These are phyloP conservation scores for Blastobotrys ciferrii DNA, from an alignment of 1,139 yeast species.

Conservation along the genomic window DNA sequence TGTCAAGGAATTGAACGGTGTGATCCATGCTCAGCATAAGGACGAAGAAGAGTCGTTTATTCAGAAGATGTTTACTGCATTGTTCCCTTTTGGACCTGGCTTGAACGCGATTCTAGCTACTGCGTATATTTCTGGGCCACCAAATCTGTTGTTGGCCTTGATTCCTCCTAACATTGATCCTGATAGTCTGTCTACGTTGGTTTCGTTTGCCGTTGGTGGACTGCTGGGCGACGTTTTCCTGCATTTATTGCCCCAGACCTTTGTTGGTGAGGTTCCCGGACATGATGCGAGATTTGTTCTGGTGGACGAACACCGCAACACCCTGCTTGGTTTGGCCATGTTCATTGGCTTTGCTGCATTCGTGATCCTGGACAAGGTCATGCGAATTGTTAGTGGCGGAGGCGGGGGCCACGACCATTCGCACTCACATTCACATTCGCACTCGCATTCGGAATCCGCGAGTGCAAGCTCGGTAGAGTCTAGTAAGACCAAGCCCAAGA, in stretches of 20 bases:
- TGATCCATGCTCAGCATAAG: constrained; percentile 22
- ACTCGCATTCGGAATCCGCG: constrained; percentile 36
- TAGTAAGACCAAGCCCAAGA: neutral
- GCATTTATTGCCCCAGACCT: constrained; percentile 63
- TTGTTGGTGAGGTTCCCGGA: constrained; percentile 49
- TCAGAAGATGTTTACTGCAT: constrained; percentile 26
- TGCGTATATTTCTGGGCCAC: constrained; percentile 58
- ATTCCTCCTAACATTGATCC: constrained; percentile 52
- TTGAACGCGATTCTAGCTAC: constrained; percentile 62
- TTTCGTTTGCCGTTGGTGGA: constrained; percentile 70
- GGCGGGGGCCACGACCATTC: constrained; percentile 32
- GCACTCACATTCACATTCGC: constrained; percentile 43
- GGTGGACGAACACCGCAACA: constrained; percentile 49
- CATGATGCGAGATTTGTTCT: constrained; percentile 43
- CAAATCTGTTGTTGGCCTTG: constrained; percentile 52
- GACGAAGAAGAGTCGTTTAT: constrained; percentile 32
- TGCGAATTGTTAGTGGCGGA: constrained; percentile 48
- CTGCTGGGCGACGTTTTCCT: constrained; percentile 65
- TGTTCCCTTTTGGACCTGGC: constrained; percentile 56
- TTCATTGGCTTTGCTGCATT: constrained; percentile 57
- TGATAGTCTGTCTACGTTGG: constrained; percentile 48
- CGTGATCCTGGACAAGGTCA: constrained; percentile 53
- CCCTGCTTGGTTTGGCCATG: constrained; percentile 50
- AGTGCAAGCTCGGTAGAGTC: constrained; percentile 12
- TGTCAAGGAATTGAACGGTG: constrained; percentile 38